Conservation (phyloP, 2,329 filamentous ascomycete species). For the Domatiomyces catenatus region DNA sequence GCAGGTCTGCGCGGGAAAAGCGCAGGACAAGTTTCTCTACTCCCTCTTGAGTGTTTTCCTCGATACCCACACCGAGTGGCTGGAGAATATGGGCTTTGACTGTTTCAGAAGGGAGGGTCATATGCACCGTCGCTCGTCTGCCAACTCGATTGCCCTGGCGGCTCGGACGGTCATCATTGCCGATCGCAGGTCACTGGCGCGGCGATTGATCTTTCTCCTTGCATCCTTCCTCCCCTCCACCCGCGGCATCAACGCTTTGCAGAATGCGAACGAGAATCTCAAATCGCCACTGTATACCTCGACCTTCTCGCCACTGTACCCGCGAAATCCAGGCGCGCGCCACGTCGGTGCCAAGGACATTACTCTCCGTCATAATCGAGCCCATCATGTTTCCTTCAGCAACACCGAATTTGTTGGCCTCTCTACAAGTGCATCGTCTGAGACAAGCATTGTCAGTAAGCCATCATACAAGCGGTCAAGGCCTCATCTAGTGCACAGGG, state of each 20-base stretch:
- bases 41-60: constrained; percentile 45
- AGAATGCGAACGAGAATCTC: constrained; percentile 6
- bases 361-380: background rate
- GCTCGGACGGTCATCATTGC: constrained; percentile 43
- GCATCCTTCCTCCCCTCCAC: constrained; percentile 39
- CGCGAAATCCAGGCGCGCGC: background rate
- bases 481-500: constrained; percentile 21
- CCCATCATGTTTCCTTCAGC: background rate
- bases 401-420: constrained; percentile 5
- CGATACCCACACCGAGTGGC: constrained; percentile 46
- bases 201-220: constrained; percentile 42
- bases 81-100: constrained; percentile 38
- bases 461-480: constrained; percentile 14
- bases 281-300: constrained; percentile 11
- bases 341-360: background rate
- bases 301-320: constrained; percentile 3
- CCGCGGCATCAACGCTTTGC: constrained; percentile 4
- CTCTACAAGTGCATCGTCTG: constrained; percentile 32
- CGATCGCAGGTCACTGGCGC: constrained; percentile 43
- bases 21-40: constrained; percentile 45
- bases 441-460: constrained; percentile 21
- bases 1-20: constrained; percentile 38
- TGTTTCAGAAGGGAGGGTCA: constrained; percentile 33
- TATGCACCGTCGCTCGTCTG: background rate
- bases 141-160: constrained; percentile 21